Evolutionary conservation across 176 grass and related monocot genomes (phyloP).

Genomic region (Oryza punctata): DNA sequence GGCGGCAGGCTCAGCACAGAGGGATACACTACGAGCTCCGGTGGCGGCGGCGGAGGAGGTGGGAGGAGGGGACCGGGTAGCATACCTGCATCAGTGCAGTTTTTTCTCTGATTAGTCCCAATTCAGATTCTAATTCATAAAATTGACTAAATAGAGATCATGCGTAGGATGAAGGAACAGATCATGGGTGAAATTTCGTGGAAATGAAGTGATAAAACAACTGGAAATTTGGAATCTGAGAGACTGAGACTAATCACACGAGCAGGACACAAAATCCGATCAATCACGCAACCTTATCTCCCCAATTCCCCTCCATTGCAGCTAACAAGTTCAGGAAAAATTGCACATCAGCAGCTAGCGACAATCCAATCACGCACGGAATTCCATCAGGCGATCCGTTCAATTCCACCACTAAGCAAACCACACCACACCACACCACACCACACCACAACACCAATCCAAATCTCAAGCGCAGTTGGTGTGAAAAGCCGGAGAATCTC

Average conservation of each 20-base stretch:
- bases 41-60: neutral
- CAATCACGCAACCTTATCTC: neutral
- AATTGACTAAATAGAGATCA: neutral
- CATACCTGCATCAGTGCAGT: conserved; percentile 40
- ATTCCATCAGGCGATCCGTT: neutral
- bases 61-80: conserved; percentile 14
- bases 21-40: conserved; percentile 19
- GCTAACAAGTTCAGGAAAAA: neutral
- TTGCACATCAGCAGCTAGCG: neutral
- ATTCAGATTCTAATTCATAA: neutral
- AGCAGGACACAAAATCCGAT: neutral
- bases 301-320: neutral
- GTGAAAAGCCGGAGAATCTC: neutral
- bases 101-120: conserved; percentile 2
- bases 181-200: neutral
- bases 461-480: neutral
- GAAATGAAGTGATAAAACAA: neutral
- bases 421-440: neutral
- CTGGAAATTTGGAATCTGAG: neutral
- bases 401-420: neutral
- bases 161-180: neutral
- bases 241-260: neutral
- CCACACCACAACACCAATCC: neutral
- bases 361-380: neutral
- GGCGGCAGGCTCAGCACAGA: neutral